Evolutionary conservation across 2,329 filamentous ascomycete genomes (phyloP).

Genomic region (Botrytis medusae): DNA sequence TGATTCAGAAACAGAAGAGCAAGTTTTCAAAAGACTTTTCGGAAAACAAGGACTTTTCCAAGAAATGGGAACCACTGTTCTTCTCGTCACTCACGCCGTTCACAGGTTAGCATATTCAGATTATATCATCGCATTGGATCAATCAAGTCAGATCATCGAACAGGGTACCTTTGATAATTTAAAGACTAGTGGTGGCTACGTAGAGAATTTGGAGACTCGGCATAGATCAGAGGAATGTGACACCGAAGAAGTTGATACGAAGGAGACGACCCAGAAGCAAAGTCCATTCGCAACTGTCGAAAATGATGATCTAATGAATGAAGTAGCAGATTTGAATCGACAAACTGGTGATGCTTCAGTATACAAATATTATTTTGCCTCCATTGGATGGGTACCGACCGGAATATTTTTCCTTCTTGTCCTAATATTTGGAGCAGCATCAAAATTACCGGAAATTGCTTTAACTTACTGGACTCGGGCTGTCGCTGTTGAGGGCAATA

Average conservation of each 20-base stretch:
- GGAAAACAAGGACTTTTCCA: slow-evolving; percentile 28
- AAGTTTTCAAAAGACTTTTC: slow-evolving; percentile 31
- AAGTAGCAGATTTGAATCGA: slow-evolving; percentile 1
- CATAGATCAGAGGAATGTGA: slow-evolving; percentile 19
- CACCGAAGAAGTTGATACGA: background rate
- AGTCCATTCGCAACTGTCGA: slow-evolving; percentile 8
- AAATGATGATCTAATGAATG: slow-evolving; percentile 5
- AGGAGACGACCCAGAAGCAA: background rate
- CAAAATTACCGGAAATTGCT: slow-evolving; percentile 29
- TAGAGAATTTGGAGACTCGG: slow-evolving; percentile 27
- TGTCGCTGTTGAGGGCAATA: slow-evolving; percentile 15
- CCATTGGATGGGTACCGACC: slow-evolving; percentile 30
- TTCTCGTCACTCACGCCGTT: slow-evolving; percentile 43
- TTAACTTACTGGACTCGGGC: slow-evolving; percentile 25
- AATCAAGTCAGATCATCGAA: slow-evolving; percentile 38
- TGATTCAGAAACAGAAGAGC: slow-evolving; percentile 35
- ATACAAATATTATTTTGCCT: slow-evolving; percentile 37
- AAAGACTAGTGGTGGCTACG: slow-evolving; percentile 30
- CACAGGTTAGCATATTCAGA: slow-evolving; percentile 42
- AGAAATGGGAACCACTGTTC: slow-evolving; percentile 40
- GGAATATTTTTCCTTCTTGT: slow-evolving; percentile 20
- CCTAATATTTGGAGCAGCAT: slow-evolving; percentile 22
- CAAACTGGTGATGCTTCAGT: slow-evolving; percentile 33
- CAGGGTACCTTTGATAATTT: slow-evolving; percentile 44
- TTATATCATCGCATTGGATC: slow-evolving; percentile 43